Evolutionary conservation across 257 asterid species (phyloP).

Genomic region (Catharanthus roseus): DNA sequence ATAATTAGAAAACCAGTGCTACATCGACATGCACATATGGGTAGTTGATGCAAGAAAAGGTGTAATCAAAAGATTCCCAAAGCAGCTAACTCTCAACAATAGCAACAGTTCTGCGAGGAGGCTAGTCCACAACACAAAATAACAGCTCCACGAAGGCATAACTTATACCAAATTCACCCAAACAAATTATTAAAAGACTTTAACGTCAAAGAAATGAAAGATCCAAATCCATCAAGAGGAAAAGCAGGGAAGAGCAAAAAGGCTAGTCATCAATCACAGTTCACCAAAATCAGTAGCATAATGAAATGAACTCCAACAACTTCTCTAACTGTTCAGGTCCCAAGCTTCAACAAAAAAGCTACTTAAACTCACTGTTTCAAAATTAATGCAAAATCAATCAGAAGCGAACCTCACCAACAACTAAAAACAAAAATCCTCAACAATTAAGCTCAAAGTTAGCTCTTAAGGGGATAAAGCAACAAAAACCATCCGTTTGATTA

Average conservation of each 20-base stretch:
- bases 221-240: not conserved
- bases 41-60: not conserved
- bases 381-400: not conserved
- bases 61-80: not conserved
- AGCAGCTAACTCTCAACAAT: not conserved
- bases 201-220: not conserved
- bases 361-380: slow-evolving; percentile 1
- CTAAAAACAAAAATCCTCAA: not conserved
- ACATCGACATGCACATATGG: too few relatives aligned
- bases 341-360: not conserved
- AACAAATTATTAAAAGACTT: not conserved
- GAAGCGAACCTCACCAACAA: not conserved
- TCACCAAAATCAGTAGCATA: not conserved
- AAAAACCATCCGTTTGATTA: not conserved
- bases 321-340: not conserved
- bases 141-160: not conserved
- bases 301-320: slow-evolving; percentile 14
- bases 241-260: not conserved
- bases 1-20: not conserved
- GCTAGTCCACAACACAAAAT: not conserved
- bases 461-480: not conserved
- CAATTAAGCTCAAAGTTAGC: not conserved
- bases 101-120: not conserved
- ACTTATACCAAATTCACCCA: not conserved
- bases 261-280: not conserved